Evolutionary conservation across 257 asterid species (phyloP).

Genomic region (Solanum tarapatanum): DNA sequence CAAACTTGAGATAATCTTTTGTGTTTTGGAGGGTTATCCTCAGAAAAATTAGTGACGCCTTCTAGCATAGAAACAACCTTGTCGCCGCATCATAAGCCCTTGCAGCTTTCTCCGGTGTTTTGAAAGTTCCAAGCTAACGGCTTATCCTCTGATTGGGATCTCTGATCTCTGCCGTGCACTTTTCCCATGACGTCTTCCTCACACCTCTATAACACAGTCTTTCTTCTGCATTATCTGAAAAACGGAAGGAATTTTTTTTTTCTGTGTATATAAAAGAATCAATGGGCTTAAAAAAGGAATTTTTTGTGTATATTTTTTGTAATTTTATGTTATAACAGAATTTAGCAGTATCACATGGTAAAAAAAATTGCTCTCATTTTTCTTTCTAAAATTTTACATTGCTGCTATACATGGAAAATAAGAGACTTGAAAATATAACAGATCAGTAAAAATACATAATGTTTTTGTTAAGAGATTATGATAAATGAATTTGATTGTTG

Average conservation of each 20-base stretch:
- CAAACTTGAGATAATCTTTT: neutral
- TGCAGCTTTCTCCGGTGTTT: neutral
- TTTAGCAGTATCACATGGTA: neutral
- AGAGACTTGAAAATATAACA: neutral
- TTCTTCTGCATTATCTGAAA: neutral
- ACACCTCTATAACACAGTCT: neutral
- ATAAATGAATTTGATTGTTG: neutral
- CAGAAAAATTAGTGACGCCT: neutral
- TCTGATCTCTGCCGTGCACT: neutral
- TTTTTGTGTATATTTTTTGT: no score
- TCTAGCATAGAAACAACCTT: neutral
- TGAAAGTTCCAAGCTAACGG: neutral
- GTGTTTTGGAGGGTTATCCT: neutral
- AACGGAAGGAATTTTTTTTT: neutral
- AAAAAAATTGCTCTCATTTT: neutral
- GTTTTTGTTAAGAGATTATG: neutral
- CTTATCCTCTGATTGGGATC: neutral
- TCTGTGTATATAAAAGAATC: neutral
- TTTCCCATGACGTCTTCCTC: neutral
- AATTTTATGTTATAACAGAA: neutral
- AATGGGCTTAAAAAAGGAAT: no score
- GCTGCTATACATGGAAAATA: neutral
- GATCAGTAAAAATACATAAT: neutral
- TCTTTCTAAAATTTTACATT: neutral
- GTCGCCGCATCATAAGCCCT: neutral